Conservation (phyloP, 306 rosid genomes). For the Gillenia trifoliata region DNA sequence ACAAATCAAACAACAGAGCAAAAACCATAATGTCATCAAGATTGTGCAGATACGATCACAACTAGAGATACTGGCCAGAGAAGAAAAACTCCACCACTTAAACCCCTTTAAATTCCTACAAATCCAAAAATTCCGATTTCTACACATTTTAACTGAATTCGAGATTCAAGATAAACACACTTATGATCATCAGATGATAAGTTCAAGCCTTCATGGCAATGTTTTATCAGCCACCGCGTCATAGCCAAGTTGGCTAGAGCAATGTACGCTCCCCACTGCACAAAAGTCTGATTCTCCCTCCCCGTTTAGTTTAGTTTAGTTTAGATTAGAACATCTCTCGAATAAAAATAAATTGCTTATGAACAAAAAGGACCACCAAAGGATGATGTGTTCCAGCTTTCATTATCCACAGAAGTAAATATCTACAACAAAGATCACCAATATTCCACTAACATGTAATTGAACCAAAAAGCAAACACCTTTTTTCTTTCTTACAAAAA, state of each 20-base stretch:
- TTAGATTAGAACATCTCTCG: neutral
- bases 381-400: neutral
- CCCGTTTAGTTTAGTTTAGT: neutral
- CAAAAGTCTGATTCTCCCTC: neutral
- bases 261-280: neutral
- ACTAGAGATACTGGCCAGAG: too few species aligned
- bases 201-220: neutral
- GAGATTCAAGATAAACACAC: neutral
- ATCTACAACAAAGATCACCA: slow-evolving; percentile 1
- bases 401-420: neutral
- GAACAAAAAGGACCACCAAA: neutral
- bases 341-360: neutral
- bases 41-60: too few species aligned
- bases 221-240: neutral
- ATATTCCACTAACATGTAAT: neutral
- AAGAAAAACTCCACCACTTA: too few species aligned
- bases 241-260: neutral
- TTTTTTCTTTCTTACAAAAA: neutral
- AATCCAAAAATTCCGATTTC: neutral
- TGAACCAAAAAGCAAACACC: neutral
- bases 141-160: neutral
- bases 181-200: neutral
- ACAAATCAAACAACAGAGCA: neutral
- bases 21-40: neutral
- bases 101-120: too few species aligned